Conservation (phyloP, 495 filamentous ascomycete genomes). For the Daldinia concentrica region DNA sequence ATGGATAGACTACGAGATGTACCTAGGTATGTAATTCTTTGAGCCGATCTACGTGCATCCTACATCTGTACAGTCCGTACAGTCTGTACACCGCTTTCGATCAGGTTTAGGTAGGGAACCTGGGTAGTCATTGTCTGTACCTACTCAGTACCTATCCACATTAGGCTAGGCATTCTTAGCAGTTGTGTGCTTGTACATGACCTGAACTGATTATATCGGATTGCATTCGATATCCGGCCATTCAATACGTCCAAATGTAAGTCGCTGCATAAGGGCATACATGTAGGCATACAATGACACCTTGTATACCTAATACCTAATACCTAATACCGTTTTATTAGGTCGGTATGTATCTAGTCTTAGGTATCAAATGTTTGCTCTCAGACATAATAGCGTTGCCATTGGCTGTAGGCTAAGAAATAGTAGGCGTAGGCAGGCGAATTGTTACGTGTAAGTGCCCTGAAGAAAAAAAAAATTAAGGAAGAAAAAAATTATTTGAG, state of each 20-base stretch:
- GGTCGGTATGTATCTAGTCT: neutral
- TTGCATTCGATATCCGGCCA: conserved; percentile 14
- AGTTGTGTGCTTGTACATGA: conserved; percentile 10
- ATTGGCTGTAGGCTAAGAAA: conserved; percentile 2
- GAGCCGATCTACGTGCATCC: neutral
- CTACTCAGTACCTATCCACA: conserved; percentile 18
- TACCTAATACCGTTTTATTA: neutral
- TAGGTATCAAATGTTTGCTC: conserved; percentile 12
- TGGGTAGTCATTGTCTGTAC: conserved; percentile 8
- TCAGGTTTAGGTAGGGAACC: conserved; percentile 28
- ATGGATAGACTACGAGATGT: conserved; percentile 4
- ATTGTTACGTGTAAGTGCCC: conserved; percentile 21
- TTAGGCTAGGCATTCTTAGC: conserved; percentile 14
- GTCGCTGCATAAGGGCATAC: conserved; percentile 9
- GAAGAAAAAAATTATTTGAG: conserved; percentile 39
- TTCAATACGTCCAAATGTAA: conserved; percentile 7
- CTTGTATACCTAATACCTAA: conserved; percentile 2
- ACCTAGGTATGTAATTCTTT: conserved; percentile 12
- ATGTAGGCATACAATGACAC: conserved; percentile 2
- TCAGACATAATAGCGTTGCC: neutral
- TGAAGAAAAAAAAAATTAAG: conserved; percentile 17
- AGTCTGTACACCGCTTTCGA: conserved; percentile 36
- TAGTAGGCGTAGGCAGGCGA: conserved; percentile 1
- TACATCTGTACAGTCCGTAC: neutral
- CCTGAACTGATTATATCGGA: conserved; percentile 14